These are phyloP conservation scores for Xylariaceae sp. DNA, from an alignment of 2,329 filamentous ascomycete genomes.

Conservation along the genomic window DNA sequence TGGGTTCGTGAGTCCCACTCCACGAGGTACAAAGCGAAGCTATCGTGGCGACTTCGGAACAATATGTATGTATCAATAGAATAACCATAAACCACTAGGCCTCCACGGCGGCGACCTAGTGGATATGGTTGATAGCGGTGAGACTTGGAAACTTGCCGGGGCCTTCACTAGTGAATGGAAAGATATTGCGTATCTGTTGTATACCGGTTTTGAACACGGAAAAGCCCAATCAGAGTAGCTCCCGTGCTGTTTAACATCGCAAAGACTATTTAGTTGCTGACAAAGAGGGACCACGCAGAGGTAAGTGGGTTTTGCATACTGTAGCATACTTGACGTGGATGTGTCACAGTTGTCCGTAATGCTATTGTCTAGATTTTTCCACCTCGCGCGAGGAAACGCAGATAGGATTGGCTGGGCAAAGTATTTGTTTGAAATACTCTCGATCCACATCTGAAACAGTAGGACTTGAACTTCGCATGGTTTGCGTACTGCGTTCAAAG, in stretches of 20 bases:
- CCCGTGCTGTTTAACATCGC: no score
- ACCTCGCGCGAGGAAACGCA: neutral
- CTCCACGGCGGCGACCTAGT: conserved; percentile 8
- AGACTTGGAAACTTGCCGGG: neutral
- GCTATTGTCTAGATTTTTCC: no score
- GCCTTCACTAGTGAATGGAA: no score
- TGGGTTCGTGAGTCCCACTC: conserved; percentile 1
- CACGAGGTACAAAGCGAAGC: conserved; percentile 4
- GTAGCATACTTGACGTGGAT: no score
- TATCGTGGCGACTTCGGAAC: conserved; percentile 3
- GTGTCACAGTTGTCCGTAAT: no score
- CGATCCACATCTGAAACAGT: conserved; percentile 27
- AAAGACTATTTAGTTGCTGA: no score
- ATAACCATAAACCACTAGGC: conserved; percentile 1
- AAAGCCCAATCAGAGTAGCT: no score
- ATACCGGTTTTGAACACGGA: no score
- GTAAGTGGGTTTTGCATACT: no score
- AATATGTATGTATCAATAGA: conserved; percentile 3
- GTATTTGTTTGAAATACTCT: conserved; percentile 15
- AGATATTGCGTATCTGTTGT: no score
- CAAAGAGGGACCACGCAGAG: no score
- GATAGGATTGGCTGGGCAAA: conserved; percentile 11
- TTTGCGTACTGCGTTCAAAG: conserved; percentile 18
- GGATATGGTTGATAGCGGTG: conserved; percentile 5
- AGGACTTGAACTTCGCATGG: conserved; percentile 18